phyloP scores from a whole-genome alignment of 345 rosid species.

The Leavenworthia alabamica region DNA sequence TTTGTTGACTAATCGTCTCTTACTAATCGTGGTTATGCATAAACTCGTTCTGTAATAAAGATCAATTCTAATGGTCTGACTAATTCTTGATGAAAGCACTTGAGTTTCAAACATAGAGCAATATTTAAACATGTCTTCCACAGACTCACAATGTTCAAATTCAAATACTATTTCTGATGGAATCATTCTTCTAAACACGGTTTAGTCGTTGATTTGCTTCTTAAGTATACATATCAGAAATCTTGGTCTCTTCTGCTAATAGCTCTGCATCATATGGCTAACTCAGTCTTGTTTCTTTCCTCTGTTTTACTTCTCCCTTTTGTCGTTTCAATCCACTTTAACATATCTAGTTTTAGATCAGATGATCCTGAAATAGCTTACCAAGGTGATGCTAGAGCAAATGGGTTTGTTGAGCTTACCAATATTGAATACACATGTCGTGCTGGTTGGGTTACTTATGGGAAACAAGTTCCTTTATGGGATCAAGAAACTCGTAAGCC shows the following conservation, averaged over 20 bases:
- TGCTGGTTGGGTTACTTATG: constrained; percentile 27
- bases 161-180: background rate
- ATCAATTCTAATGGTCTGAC: background rate
- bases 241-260: constrained; percentile 13
- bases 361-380: constrained; percentile 7
- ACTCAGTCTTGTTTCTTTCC: constrained; percentile 2
- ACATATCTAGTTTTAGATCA: constrained; percentile 2
- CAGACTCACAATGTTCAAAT: too few relatives aligned
- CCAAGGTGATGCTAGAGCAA: constrained; percentile 26
- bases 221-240: background rate
- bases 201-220: constrained; percentile 15
- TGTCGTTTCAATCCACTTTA: constrained; percentile 9
- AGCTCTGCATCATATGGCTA: constrained; percentile 4
- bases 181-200: too few relatives aligned
- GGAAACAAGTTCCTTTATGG: constrained; percentile 17
- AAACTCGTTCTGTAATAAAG: background rate
- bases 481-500: background rate
- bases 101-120: background rate
- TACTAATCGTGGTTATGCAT: background rate
- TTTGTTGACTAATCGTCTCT: too few relatives aligned
- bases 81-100: too few relatives aligned
- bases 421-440: constrained; percentile 13
- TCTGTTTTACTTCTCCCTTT: constrained; percentile 15
- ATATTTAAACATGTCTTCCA: constrained; percentile 16
- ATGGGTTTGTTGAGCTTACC: constrained; percentile 23